Evolutionary conservation across 2,329 filamentous ascomycete genomes (phyloP).

Genomic region (Botrytis byssoidea): DNA sequence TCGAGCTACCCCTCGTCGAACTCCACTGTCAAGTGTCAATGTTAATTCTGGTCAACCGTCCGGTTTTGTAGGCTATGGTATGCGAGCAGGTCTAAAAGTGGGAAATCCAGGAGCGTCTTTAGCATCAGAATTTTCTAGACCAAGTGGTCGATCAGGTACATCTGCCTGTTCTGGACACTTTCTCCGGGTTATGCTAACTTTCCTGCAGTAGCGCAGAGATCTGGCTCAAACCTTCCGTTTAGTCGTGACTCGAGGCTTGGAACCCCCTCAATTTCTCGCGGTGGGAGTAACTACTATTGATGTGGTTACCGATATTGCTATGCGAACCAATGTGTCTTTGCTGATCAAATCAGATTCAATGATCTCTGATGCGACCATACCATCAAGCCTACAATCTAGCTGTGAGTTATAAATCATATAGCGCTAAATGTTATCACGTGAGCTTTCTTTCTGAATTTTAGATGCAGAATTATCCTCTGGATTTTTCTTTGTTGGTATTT

Average conservation of each 20-base stretch:
- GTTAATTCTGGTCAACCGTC: conserved; percentile 25
- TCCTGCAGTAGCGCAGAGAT: conserved; percentile 33
- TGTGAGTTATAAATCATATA: background rate
- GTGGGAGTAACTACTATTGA: conserved; percentile 15
- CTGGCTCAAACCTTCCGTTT: conserved; percentile 23
- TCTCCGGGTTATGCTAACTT: background rate
- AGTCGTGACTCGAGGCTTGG: conserved; percentile 25
- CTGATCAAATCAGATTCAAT: background rate
- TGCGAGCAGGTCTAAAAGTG: conserved; percentile 40
- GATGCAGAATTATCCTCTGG: background rate
- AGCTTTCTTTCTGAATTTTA: background rate
- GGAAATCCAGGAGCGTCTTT: conserved; percentile 32
- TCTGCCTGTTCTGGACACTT: conserved; percentile 5
- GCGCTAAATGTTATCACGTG: background rate
- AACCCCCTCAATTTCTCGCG: conserved; percentile 20
- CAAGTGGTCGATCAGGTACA: conserved; percentile 33
- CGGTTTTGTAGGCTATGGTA: conserved; percentile 38
- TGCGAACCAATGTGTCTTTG: background rate
- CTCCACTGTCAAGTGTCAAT: conserved; percentile 29
- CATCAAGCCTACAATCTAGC: background rate
- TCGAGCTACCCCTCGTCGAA: conserved; percentile 27
- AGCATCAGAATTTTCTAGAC: conserved; percentile 24
- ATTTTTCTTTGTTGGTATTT: background rate
- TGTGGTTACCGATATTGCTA: background rate
- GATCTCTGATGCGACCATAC: background rate